Conservation (phyloP, 176 grass and related monocot species). For the Eragrostis curvula region DNA sequence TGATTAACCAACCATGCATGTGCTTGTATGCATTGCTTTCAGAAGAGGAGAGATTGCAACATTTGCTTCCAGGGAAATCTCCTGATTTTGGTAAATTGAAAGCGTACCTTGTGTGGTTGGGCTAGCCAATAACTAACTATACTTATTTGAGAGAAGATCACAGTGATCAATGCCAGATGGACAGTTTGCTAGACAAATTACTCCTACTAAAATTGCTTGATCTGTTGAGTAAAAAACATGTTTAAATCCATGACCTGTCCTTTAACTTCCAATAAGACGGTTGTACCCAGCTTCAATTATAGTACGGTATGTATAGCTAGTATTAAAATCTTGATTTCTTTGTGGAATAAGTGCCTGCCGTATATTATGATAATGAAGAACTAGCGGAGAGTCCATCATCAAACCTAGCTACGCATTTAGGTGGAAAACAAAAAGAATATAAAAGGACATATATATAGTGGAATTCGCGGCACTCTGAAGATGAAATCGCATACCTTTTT, state of each 20-base stretch:
- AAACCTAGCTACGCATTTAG: neutral
- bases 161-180: neutral
- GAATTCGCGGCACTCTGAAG: no score
- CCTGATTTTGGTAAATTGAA: neutral
- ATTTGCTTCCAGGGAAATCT: neutral
- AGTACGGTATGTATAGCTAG: neutral
- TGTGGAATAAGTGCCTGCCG: neutral
- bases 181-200: neutral
- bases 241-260: neutral
- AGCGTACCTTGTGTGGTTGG: neutral
- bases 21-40: neutral
- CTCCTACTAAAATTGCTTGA: neutral
- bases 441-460: no score
- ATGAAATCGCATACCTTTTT: no score
- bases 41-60: neutral
- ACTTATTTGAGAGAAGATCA: neutral
- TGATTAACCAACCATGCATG: slow-evolving; percentile 10
- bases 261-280: no score
- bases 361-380: neutral
- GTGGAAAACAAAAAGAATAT: neutral
- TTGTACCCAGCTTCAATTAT: neutral
- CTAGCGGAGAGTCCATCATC: neutral
- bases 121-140: neutral
- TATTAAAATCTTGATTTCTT: neutral
- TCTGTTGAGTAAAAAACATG: neutral